Evolutionary conservation across 129 eudicot species (phyloP), one percentile per base, ranked within the genome.

Genomic region (Artemisia argyi): DNA sequence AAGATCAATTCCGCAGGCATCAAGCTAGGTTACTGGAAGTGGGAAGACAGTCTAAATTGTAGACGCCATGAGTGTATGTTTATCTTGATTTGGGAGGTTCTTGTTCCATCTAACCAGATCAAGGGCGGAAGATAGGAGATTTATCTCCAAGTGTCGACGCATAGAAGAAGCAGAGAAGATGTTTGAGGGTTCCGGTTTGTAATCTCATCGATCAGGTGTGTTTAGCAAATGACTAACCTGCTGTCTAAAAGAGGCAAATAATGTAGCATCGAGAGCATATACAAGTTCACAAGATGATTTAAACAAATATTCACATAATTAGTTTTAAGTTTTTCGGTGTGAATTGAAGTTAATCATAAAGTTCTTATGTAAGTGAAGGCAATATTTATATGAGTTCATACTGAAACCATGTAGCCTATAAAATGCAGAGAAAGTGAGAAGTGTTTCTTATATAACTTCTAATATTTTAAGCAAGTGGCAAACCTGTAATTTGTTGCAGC

Each of bases 231-330:
- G 3, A 32, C 39, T 47, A 63, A 19, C 15, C 22, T 8, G 14
- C 24, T 35, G 13, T 7, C 2, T 14, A 64, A 1, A 35, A 64
- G 3, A 35, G 28, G n/a, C n/a, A 8, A 7, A 28, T 6, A 39
- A 39, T 63, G 68, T 61, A 30, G 67, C 24, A 62, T 8, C 13
- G 14, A n/a, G 65, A 60, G 66, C 48, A 61, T 61, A 30, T 61
- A 8, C 65, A 28, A 13, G 48, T 30, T 3, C 42, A 59, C 39
- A 22, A 11, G 35, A 59, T 22, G 42, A 12, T 24, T 12, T 59
- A 6, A 57, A 57, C 2, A 16, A 60, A 35, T 60, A 28, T 6
- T 30, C 47, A 32, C 3, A 61, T 28, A 28, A 28, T 28, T 32
- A 61, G 10, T 60, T 22, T 60, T 26, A 60, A 59, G 35, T 10